Base-by-base conservation (phyloP, 345 rosid species). In the Mangifera indica region DNA sequence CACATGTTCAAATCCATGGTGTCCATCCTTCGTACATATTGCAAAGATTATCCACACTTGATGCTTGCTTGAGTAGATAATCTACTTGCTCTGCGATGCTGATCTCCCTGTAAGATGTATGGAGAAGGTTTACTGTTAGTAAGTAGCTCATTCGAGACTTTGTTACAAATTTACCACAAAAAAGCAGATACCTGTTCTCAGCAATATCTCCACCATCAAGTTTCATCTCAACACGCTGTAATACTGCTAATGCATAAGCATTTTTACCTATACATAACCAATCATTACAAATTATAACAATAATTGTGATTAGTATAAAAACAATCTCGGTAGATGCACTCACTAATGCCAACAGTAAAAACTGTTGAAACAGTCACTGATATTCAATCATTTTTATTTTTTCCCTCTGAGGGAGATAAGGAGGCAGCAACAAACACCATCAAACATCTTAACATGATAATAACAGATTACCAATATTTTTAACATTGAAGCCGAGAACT, bases 21-120 rank as follows among this genome's bases (percentile, higher is more conserved):
- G 96, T 93, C 98, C 98, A 93, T 71, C 96, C 98, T 83, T 93
- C 98, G 60, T 93, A 89, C 98, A 93, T 93, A 85, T 90, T 93
- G 93, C 98, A 90, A 73, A 93, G 96, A 73, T 87, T 90, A 78
- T 89, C 97, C 70, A 88, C 56, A 54, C 94, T 91, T 46, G 85
- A 85, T 12, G 98, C 94, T 79, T 93, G 94, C 83, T 88, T 91
- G 66, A 91, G 83, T 74, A 93, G 87, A 84, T 87, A 85, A 74
- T 89, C 96, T 71, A 93, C 98, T 78, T 91, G 97, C 84, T 93
- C 96, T 17, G 81, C 72, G 21, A 91, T 77, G 69, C 86, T 87
- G 37, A 91, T 72, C 74, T 86, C 87, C 81, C 98, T 91, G 88
- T 21, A 69, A 48, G 62, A 70, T n/a, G 20, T 7, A 40, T 42